phyloP scores from a whole-genome alignment of 305 asterid species.

The Fraxinus angustifolia region DNA sequence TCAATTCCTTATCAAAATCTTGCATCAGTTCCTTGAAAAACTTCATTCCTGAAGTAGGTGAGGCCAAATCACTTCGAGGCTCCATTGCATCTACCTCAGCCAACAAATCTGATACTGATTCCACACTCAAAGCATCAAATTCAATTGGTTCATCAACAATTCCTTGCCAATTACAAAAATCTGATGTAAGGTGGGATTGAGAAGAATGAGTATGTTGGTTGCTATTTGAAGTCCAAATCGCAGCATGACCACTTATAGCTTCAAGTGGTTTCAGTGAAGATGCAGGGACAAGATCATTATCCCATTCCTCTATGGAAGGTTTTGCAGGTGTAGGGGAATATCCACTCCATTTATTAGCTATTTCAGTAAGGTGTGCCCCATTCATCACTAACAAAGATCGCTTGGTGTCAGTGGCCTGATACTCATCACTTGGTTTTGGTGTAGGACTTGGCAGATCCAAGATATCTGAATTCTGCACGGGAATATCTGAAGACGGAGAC shows the following conservation, averaged over 20 bases:
- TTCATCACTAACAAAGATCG: conserved; percentile 33
- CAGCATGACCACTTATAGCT: conserved; percentile 32
- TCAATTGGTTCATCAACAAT: conserved; percentile 57
- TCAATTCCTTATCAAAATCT: conserved; percentile 27
- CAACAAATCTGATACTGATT: conserved; percentile 65
- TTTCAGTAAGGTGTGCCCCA: conserved; percentile 46
- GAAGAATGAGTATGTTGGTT: conserved; percentile 36
- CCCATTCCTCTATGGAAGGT: conserved; percentile 54
- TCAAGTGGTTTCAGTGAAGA: conserved; percentile 41
- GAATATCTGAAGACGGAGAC: conserved; percentile 33
- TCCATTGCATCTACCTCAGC: conserved; percentile 95
- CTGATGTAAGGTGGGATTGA: conserved; percentile 35
- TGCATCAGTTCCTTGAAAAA: conserved; percentile 63
- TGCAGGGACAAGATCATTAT: conserved; percentile 33
- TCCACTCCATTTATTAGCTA: conserved; percentile 61
- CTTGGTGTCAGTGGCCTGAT: conserved; percentile 39
- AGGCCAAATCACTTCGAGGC: conserved; percentile 62
- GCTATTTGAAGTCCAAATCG: conserved; percentile 27
- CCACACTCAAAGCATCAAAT: conserved; percentile 66
- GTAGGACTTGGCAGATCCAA: conserved; percentile 55
- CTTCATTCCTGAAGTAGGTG: conserved; percentile 77
- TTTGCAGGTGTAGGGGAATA: conserved; percentile 54
- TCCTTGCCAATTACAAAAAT: conserved; percentile 48
- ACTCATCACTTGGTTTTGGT: conserved; percentile 41
- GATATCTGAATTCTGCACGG: conserved; percentile 32